Evolutionary conservation across 73 alveolate species (phyloP).

Genomic region (Paraurostyla sp.): DNA sequence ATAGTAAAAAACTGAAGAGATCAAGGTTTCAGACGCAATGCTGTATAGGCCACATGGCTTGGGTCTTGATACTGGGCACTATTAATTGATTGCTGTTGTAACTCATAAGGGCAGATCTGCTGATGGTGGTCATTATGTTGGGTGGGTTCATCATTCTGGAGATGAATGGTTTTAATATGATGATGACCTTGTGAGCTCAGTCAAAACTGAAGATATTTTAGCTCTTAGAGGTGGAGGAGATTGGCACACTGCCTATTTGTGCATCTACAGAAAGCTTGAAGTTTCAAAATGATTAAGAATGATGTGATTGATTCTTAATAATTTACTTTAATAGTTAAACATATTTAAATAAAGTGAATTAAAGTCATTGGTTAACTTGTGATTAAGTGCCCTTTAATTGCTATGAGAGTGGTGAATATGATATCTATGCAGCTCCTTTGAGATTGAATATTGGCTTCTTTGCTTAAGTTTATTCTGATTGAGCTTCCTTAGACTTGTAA

Average conservation of each 20-base stretch:
- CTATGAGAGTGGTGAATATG: not conserved
- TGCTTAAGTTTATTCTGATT: not conserved
- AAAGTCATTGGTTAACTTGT: not conserved
- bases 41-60: constrained; percentile 84
- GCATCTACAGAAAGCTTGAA: constrained; percentile 95
- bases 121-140: constrained; percentile 99
- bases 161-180: constrained; percentile 97
- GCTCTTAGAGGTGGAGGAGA: constrained; percentile 99
- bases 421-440: not conserved
- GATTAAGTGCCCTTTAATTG: not conserved
- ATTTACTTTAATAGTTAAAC: not conserved
- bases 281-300: constrained; percentile 67
- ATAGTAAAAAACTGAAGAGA: constrained; percentile 82
- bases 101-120: constrained; percentile 99
- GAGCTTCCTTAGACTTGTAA: not conserved
- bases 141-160: constrained; percentile 96
- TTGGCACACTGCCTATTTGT: constrained; percentile 99
- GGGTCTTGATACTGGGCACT: constrained; percentile 96
- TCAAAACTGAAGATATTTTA: constrained; percentile 92
- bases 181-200: constrained; percentile 93
- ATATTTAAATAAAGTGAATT: not conserved
- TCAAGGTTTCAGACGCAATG: constrained; percentile 80
- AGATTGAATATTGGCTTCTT: not conserved
- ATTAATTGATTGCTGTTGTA: constrained; percentile 95
- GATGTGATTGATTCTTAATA: not conserved